phyloP scores from a whole-genome alignment of 2,329 filamentous ascomycete genomes.

The Pseudogymnoascus pannorum region DNA sequence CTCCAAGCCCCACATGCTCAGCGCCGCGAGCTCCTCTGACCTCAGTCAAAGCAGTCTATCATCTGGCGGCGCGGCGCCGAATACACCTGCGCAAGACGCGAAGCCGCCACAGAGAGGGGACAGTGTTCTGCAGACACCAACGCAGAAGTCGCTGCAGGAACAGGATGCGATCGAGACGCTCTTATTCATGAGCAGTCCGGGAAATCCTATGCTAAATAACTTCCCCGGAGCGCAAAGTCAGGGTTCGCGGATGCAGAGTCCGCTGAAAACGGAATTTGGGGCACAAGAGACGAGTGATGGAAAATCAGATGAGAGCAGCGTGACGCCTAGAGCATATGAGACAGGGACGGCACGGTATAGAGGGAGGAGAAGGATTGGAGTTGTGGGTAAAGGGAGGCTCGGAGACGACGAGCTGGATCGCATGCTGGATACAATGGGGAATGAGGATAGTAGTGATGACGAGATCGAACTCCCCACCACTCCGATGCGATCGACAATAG shows the following conservation, averaged over 20 bases:
- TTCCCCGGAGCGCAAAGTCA: constrained; percentile 38
- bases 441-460: constrained; percentile 30
- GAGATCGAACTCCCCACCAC: constrained; percentile 21
- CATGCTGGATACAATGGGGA: constrained; percentile 27
- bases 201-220: constrained; percentile 55
- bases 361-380: constrained; percentile 15
- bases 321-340: constrained; percentile 15
- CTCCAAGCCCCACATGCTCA: constrained; percentile 20
- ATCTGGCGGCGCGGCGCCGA: not conserved
- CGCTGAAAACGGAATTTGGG: constrained; percentile 26
- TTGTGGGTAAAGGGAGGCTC: constrained; percentile 10
- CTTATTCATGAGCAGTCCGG: constrained; percentile 74
- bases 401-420: constrained; percentile 24
- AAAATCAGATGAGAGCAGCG: constrained; percentile 13
- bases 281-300: constrained; percentile 16
- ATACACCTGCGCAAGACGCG: not conserved
- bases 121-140: constrained; percentile 46
- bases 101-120: constrained; percentile 14
- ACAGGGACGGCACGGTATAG: constrained; percentile 13
- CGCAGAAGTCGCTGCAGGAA: constrained; percentile 63
- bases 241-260: constrained; percentile 24
- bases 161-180: constrained; percentile 76
- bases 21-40: constrained; percentile 13
- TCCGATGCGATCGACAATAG: not conserved
- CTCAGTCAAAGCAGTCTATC: constrained; percentile 19